A percentile compares a stretch with the other conserved stretches of the same genome.
Evolutionary conservation across 768 basidiomycete species (phyloP).

Genomic region (Suillus luteus): DNA sequence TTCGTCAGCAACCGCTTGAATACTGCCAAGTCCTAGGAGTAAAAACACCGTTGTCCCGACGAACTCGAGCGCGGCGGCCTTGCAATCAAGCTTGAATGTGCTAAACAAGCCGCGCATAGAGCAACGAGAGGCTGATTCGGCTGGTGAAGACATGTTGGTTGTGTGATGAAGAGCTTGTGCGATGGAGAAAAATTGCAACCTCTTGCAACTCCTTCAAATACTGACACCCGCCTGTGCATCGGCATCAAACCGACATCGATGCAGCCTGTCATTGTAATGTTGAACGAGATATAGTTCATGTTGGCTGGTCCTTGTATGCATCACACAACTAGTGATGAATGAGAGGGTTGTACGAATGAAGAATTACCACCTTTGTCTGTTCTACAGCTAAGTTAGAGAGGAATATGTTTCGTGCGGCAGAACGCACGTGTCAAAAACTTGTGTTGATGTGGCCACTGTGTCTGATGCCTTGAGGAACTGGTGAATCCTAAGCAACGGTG

Average conservation of each 20-base stretch:
- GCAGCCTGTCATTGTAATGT: not conserved
- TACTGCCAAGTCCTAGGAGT: constrained; percentile 61
- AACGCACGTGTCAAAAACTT: not conserved
- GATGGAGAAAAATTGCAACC: not conserved
- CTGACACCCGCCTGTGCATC: not conserved
- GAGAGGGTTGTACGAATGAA: not conserved
- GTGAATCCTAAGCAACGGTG: not conserved
- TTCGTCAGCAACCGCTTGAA: constrained; percentile 53
- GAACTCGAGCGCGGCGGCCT: constrained; percentile 56
- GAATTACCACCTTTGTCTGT: not conserved
- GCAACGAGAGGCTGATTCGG: constrained; percentile 12
- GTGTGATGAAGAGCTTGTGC: not conserved
- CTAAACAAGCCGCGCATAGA: constrained; percentile 22
- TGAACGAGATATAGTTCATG: not conserved
- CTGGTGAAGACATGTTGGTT: not conserved
- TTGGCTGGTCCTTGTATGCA: not conserved
- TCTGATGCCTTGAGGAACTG: not conserved
- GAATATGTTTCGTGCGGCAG: not conserved
- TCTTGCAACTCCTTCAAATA: not conserved
- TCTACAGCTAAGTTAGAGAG: not conserved
- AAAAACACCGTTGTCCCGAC: constrained; percentile 63
- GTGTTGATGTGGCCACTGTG: not conserved
- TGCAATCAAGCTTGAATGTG: constrained; percentile 41
- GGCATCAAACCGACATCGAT: not conserved
- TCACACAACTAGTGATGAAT: not conserved